A percentile compares a stretch with the other conserved stretches of the same genome.
Evolutionary conservation across 73 alveolate species (phyloP).

Genomic region (Paramecium primaurelia): DNA sequence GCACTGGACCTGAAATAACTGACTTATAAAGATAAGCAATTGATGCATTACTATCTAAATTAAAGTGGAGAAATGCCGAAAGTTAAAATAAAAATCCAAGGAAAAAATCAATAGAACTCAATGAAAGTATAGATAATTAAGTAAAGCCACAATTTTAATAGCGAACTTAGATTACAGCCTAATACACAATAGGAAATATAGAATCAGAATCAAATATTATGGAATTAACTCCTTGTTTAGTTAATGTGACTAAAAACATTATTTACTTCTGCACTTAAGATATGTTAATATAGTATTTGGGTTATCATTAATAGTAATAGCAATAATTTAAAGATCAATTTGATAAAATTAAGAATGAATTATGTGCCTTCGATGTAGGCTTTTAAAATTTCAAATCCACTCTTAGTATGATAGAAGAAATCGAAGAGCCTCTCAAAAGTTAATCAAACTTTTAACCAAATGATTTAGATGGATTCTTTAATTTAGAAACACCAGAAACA

Average conservation of each 20-base stretch:
- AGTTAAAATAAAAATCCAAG: neutral
- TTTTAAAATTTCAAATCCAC: neutral
- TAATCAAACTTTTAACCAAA: neutral
- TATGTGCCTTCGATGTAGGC: neutral
- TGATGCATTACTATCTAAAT: neutral
- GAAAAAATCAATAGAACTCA: neutral
- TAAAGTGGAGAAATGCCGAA: neutral
- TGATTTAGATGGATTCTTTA: conserved; percentile 21
- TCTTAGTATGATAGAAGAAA: conserved; percentile 26
- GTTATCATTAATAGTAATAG: neutral
- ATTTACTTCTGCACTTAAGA: conserved; percentile 17
- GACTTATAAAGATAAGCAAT: conserved; percentile 9
- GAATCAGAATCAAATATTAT: neutral
- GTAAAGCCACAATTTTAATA: neutral
- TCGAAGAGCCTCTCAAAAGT: neutral
- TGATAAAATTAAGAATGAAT: conserved; percentile 4
- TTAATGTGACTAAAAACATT: neutral
- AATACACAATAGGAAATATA: neutral
- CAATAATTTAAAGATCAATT: neutral
- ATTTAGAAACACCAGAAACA: conserved; percentile 30
- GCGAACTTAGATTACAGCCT: neutral
- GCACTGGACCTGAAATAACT: conserved; percentile 25
- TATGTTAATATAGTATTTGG: neutral
- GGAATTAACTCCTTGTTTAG: conserved; percentile 30
- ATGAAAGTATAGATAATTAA: neutral